A percentile compares a stretch with the other conserved stretches of the same genome.
These are phyloP conservation scores for Gonium pectorale DNA, from an alignment of 139 green algal genomes.

Conservation along the genomic window DNA sequence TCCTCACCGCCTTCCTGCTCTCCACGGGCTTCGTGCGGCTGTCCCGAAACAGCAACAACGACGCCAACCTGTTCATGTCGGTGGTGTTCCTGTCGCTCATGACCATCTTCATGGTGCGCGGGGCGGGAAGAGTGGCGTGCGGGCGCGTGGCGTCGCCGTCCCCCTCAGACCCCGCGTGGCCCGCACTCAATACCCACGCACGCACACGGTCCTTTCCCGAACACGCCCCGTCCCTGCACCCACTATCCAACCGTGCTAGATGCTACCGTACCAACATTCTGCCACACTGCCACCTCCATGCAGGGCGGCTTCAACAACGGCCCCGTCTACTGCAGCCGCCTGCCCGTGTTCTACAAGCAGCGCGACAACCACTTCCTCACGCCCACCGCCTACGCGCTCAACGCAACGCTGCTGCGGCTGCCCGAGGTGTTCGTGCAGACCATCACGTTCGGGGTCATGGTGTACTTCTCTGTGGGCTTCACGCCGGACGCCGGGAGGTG, in stretches of 20 bases:
- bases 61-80: conserved; percentile 41
- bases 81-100: conserved; percentile 65
- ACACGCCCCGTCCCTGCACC: no score
- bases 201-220: no score
- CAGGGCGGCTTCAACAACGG: no score
- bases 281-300: no score
- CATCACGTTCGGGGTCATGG: conserved; percentile 60
- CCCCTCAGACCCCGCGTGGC: no score
- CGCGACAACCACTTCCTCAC: conserved; percentile 76
- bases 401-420: conserved; percentile 55
- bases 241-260: no score
- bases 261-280: no score
- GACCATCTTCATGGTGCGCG: conserved; percentile 44
- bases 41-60: background rate
- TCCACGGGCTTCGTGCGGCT: conserved; percentile 52
- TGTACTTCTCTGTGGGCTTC: conserved; percentile 76
- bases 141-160: no score
- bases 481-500: conserved; percentile 17
- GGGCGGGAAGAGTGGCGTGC: no score
- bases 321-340: background rate
- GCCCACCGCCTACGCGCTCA: conserved; percentile 45
- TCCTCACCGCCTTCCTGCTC: conserved; percentile 50
- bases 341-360: conserved; percentile 87
- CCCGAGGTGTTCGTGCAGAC: conserved; percentile 64
- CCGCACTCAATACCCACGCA: no score